These are phyloP conservation scores for Penicillium hesseltinei DNA, from an alignment of 2,329 filamentous ascomycete species.

Conservation along the genomic window DNA sequence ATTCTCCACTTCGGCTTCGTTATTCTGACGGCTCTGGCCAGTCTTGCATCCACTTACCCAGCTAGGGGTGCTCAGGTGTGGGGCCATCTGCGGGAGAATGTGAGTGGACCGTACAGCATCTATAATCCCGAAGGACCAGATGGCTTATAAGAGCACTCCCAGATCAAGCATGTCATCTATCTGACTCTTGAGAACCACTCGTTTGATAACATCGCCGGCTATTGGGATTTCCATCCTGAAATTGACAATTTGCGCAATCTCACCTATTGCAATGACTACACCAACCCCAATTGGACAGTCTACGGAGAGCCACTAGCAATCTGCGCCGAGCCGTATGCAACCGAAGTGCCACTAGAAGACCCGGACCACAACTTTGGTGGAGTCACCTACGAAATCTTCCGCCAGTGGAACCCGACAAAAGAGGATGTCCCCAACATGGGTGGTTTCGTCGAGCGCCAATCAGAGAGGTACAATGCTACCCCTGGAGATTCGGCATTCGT, in stretches of 20 bases:
- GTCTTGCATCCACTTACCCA: conserved; percentile 17
- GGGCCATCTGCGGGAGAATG: conserved; percentile 25
- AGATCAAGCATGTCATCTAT: conserved; percentile 40
- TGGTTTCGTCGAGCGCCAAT: conserved; percentile 42
- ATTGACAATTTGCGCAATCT: conserved; percentile 38
- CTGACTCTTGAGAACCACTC: conserved; percentile 42
- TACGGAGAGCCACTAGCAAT: conserved; percentile 37
- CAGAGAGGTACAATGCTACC: conserved; percentile 36
- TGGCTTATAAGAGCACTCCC: background rate
- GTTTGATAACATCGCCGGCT: conserved; percentile 43
- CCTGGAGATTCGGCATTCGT: conserved; percentile 38
- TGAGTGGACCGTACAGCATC: conserved; percentile 9
- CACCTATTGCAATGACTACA: conserved; percentile 40
- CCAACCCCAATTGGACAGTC: conserved; percentile 40
- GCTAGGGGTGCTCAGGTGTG: conserved; percentile 17
- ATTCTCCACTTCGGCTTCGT: background rate
- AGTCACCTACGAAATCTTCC: conserved; percentile 39
- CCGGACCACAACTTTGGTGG: conserved; percentile 38
- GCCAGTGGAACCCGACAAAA: conserved; percentile 25
- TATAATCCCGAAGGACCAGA: background rate
- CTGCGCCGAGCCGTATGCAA: conserved; percentile 37
- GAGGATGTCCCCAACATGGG: conserved; percentile 38
- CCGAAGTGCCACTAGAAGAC: conserved; percentile 36
- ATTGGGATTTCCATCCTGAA: conserved; percentile 38
- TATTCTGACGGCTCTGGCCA: conserved; percentile 13